Evolutionary conservation across 306 rosid genomes (phyloP), one percentile per base, ranked within the genome.

Genomic region (Cicer arietinum): DNA sequence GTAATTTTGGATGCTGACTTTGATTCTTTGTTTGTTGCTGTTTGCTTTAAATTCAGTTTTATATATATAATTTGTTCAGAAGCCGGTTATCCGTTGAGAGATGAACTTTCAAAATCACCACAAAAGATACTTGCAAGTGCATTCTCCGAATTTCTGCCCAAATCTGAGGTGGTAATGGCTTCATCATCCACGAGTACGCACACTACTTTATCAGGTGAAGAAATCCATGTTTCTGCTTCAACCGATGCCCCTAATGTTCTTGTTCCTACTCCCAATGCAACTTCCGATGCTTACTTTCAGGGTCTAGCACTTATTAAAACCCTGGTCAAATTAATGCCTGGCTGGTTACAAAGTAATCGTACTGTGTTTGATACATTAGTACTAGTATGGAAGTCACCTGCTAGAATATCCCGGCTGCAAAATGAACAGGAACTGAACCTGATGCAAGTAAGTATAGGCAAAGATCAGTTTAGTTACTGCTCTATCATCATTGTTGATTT

Each of bases 81-180:
- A 82, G 96, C 97, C 6, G 99, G 99, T 54, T 98, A 90, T 76
- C 91, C 97, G 7, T 68, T 95, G 81, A 88, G 99, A 85, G 99
- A 95, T 69, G 99, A 95, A 79, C 99, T 95, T 83, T 91, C 99
- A 56, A 95, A 95, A 80, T 95, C 98, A 50, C 98, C 98, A 14
- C 93, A 92, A 59, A 90, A 90, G 90, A 90, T 95, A 78, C 97
- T 95, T 80, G 80, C 91, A 10, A 88, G 93, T 80, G 98, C 98
- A 7, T 95, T 92, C 75, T 89, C 92, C 1, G 97, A 95, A 67
- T 92, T 90, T 88, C 78, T 71, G 60, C 93, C 93, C 47, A 89
- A 80, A 62, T 69, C 90, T 45, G 97, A 91, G 53, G 86, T 64
- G 72, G 84, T 80, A 52, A 84, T 79, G 84, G 74, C 88, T 77